phyloP scores from a whole-genome alignment of 164 flowering plant species.

The Liriodendron chinense region DNA sequence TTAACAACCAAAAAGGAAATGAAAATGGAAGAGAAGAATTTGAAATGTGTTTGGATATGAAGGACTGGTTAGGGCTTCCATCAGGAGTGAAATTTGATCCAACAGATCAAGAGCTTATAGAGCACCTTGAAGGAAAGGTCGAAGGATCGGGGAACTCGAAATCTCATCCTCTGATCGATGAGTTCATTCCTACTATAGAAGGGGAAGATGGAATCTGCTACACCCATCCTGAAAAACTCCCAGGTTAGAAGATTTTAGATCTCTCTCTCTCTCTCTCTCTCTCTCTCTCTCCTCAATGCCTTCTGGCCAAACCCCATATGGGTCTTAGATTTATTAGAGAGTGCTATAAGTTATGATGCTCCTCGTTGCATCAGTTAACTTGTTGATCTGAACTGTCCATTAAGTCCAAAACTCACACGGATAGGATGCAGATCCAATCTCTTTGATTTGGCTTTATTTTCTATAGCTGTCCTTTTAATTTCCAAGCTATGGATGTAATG shows the following conservation, averaged over 20 bases:
- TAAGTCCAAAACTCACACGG: no score
- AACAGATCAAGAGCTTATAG: constrained; percentile 73
- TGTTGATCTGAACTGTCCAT: no score
- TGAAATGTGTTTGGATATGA: constrained; percentile 20
- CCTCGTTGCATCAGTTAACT: no score
- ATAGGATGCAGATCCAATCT: no score
- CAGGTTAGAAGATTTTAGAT: constrained; percentile 40
- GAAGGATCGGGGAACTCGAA: constrained; percentile 34
- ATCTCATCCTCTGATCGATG: constrained; percentile 82
- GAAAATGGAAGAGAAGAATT: not conserved
- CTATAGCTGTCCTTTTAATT: no score
- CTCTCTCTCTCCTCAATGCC: no score
- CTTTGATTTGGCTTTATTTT: no score
- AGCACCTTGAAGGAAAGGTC: constrained; percentile 83
- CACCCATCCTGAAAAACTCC: constrained; percentile 90
- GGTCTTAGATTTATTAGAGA: no score
- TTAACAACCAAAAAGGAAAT: not conserved
- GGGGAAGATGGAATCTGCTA: constrained; percentile 94
- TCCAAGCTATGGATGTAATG: no score
- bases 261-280: no score
- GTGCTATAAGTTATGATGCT: no score
- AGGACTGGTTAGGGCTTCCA: constrained; percentile 83
- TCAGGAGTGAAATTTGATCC: constrained; percentile 99
- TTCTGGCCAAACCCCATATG: no score
- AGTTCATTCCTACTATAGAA: constrained; percentile 83